phyloP scores from a whole-genome alignment of 1,284 basidiomycete genomes.

The Schizophyllum amplum region DNA sequence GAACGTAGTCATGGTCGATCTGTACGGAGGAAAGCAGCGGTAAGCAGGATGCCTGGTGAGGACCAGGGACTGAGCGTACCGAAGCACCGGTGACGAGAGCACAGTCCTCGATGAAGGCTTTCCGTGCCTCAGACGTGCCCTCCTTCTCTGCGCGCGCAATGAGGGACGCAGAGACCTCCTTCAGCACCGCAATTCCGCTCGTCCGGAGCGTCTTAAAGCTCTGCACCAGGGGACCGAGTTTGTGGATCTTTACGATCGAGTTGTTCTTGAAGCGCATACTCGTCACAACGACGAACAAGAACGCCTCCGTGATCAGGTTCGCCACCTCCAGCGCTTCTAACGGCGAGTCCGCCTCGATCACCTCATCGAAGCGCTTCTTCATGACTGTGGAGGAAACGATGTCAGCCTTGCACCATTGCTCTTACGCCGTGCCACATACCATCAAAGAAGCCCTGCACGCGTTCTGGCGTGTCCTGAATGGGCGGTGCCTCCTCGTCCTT shows the following conservation, averaged over 20 bases:
- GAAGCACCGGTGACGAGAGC: constrained; percentile 30
- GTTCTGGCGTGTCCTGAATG: constrained; percentile 49
- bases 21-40: no score
- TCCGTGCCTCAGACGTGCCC: constrained; percentile 42
- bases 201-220: constrained; percentile 55
- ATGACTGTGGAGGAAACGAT: constrained; percentile 29
- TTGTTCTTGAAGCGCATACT: constrained; percentile 63
- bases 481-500: constrained; percentile 62
- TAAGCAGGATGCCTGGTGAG: no score
- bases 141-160: constrained; percentile 41
- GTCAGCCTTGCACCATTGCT: constrained; percentile 1
- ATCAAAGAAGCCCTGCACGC: constrained; percentile 53
- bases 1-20: constrained; percentile 56
- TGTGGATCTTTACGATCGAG: constrained; percentile 63
- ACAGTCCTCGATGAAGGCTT: constrained; percentile 44
- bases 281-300: constrained; percentile 56
- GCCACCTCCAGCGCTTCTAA: constrained; percentile 61
- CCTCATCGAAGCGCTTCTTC: constrained; percentile 40
- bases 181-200: constrained; percentile 41
- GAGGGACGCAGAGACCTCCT: constrained; percentile 47
- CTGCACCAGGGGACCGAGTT: constrained; percentile 54
- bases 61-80: no score
- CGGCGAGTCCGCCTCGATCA: constrained; percentile 29
- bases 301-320: constrained; percentile 51
- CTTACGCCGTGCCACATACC: constrained; percentile 24